These are phyloP conservation scores for Fraxinus excelsior DNA, from an alignment of 257 asterid genomes.

Conservation along the genomic window DNA sequence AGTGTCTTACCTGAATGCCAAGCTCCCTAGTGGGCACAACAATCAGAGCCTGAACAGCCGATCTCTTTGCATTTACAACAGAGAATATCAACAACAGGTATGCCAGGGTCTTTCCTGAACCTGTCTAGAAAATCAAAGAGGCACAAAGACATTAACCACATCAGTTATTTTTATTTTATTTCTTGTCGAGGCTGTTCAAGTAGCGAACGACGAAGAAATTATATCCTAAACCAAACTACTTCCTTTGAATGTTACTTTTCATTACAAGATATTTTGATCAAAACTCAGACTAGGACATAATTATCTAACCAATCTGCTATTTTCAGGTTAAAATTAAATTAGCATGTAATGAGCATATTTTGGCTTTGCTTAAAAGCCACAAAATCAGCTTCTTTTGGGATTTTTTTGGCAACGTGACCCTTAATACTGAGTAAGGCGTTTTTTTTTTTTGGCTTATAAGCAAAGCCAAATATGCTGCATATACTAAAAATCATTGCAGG, in stretches of 20 bases:
- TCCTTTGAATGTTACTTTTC: conserved; percentile 3
- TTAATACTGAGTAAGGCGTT: no score
- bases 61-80: conserved; percentile 60
- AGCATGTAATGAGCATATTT: neutral
- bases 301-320: neutral
- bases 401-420: no score
- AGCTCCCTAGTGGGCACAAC: conserved; percentile 97
- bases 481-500: neutral
- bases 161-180: neutral
- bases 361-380: neutral
- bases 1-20: conserved; percentile 76
- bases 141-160: conserved; percentile 27
- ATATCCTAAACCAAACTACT: conserved; percentile 3
- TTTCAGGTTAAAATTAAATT: neutral
- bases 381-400: no score
- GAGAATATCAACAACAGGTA: conserved; percentile 77
- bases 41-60: conserved; percentile 83
- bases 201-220: neutral
- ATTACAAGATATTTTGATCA: neutral
- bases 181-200: conserved; percentile 3
- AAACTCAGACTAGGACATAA: neutral
- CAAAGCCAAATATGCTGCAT: neutral
- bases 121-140: conserved; percentile 69
- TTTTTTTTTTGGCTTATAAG: no score
- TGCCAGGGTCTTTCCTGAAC: conserved; percentile 97